These are phyloP conservation scores for Lactuca saligna DNA, from an alignment of 129 eudicot species.

Conservation along the genomic window DNA sequence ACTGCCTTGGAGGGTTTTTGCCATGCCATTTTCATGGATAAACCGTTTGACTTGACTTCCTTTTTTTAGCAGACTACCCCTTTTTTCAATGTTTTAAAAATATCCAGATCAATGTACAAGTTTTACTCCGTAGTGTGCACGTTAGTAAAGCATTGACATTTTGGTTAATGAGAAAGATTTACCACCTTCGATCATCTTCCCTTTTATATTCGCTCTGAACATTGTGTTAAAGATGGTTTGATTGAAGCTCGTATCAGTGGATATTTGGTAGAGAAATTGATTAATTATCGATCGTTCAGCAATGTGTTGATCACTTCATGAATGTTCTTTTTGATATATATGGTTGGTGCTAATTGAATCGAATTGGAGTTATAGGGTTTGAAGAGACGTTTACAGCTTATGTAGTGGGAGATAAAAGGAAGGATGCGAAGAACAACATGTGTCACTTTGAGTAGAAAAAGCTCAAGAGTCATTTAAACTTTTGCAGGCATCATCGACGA, in stretches of 20 bases:
- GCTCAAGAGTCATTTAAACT: conserved; percentile 45
- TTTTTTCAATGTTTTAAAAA: too few relatives aligned
- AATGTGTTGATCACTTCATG: background rate
- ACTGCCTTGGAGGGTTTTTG: too few relatives aligned
- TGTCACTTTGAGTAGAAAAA: conserved; percentile 46
- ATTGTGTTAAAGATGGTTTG: background rate
- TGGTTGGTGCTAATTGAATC: background rate
- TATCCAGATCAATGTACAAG: too few relatives aligned
- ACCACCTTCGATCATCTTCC: background rate
- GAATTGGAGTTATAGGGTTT: conserved; percentile 34
- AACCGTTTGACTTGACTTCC: too few relatives aligned
- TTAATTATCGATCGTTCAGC: background rate
- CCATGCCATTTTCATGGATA: too few relatives aligned
- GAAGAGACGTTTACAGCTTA: conserved; percentile 46
- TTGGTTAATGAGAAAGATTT: background rate
- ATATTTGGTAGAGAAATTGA: background rate
- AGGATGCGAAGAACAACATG: conserved; percentile 10
- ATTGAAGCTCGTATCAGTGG: background rate
- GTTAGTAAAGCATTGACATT: too few relatives aligned
- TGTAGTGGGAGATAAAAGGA: conserved; percentile 28
- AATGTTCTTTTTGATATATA: background rate
- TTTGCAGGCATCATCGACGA: conserved; percentile 35
- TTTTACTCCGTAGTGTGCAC: too few relatives aligned
- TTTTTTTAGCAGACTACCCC: too few relatives aligned
- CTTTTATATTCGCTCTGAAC: background rate